Conservation (phyloP, 208 protist genomes). For the Acanthamoeba royreba region DNA sequence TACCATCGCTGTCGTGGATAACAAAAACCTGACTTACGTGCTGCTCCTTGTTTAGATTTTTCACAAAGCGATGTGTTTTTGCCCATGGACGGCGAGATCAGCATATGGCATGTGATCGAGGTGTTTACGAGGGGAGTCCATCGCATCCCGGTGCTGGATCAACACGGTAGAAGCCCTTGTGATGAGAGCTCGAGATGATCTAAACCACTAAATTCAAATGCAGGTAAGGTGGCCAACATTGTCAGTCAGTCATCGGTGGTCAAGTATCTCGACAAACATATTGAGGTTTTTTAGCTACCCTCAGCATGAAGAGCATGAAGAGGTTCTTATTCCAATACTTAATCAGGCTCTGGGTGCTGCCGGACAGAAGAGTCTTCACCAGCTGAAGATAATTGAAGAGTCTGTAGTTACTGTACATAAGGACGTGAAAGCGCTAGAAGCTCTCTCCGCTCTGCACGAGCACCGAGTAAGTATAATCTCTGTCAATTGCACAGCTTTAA, state of each 20-base stretch:
- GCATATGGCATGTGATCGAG: background rate
- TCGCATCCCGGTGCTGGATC: background rate
- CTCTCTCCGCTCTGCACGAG: background rate
- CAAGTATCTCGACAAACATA: background rate
- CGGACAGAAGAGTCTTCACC: background rate
- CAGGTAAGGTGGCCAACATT: background rate
- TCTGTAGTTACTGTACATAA: background rate
- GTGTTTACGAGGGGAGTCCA: background rate
- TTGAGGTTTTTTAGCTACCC: background rate
- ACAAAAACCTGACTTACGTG: background rate
- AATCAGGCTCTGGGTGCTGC: background rate
- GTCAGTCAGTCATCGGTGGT: conserved; percentile 21
- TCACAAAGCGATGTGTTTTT: conserved; percentile 23
- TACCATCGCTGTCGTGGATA: background rate
- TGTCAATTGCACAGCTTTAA: too few species aligned
- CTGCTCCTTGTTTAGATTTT: background rate
- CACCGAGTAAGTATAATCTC: background rate
- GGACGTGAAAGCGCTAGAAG: background rate
- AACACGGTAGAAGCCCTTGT: background rate
- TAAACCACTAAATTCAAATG: background rate
- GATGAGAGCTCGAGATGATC: background rate
- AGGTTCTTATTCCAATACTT: background rate
- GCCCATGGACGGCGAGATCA: background rate
- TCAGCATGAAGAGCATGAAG: background rate
- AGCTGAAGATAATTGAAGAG: background rate